phyloP scores from a whole-genome alignment of 1,284 basidiomycete genomes.

The Trichosporon ovoides region DNA sequence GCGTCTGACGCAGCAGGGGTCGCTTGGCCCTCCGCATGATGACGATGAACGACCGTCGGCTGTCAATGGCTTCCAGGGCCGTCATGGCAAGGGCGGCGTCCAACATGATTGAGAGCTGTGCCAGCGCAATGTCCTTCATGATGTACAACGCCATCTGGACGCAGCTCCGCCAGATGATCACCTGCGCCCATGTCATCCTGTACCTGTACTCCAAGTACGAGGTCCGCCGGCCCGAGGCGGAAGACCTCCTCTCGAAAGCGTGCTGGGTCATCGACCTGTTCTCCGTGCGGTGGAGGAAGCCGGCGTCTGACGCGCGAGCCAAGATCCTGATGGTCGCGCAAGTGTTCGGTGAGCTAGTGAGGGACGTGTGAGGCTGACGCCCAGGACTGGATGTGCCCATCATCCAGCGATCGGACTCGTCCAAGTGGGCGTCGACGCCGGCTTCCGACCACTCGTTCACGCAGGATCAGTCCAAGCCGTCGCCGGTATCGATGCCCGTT shows the following conservation, averaged over 20 bases:
- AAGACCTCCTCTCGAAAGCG: slow-evolving; percentile 14
- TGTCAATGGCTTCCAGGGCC: slow-evolving; percentile 16
- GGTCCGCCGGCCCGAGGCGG: slow-evolving; percentile 20
- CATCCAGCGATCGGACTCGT: background rate
- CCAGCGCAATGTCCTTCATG: background rate
- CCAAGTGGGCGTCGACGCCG: background rate
- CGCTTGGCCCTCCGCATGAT: slow-evolving; percentile 14
- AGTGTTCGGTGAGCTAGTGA: slow-evolving; percentile 7
- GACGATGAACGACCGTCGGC: slow-evolving; percentile 16
- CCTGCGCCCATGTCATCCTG: slow-evolving; percentile 22
- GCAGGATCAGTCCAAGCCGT: background rate
- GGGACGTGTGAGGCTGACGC: background rate
- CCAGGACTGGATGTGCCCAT: slow-evolving; percentile 5
- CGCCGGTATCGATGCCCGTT: background rate
- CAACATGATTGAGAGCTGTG: slow-evolving; percentile 13
- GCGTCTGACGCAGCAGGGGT: no score
- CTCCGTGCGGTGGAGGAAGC: slow-evolving; percentile 16
- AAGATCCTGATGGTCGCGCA: slow-evolving; percentile 15
- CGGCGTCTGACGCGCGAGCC: slow-evolving; percentile 7
- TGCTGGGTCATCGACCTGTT: slow-evolving; percentile 19
- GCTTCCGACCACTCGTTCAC: background rate
- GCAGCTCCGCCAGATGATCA: slow-evolving; percentile 20
- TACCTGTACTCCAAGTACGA: slow-evolving; percentile 22
- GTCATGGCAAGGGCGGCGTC: slow-evolving; percentile 22
- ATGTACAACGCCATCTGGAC: slow-evolving; percentile 20